Base-by-base conservation (phyloP, 495 filamentous ascomycete species). In the Aspergillus homomorphus region DNA sequence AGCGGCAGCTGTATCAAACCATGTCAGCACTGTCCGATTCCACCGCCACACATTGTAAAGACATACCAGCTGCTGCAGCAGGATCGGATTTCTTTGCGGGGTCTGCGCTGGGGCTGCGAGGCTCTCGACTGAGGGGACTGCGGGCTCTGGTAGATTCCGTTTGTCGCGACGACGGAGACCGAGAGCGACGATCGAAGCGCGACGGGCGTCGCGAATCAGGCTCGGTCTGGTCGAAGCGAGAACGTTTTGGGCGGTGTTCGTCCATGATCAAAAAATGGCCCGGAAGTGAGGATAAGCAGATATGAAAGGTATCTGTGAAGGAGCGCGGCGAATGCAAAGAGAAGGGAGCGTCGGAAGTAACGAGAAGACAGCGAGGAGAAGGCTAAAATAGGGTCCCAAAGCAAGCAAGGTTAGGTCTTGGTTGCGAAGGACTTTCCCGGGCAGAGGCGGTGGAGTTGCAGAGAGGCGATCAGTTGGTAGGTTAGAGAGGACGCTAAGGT, bases 201-300 rank as follows among this genome's bases (percentile, higher is more conserved):
- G 89, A 91, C 22, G 72, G 65, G 18, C 87, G 84, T 59, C 85
- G 84, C 28, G 84, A 84, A 62, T 92, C 89, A 6, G 89, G 85
- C 65, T 91, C 91, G 43, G 83, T 92, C 69, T 93, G 87, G 69
- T 96, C 92, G 70, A 96, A 96, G 64, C 92, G 90, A 49, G 92
- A 96, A 50, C 92, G 87, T 79, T 94, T 95, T 12, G 81, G 75
- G 54, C 88, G 87, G 68, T 85, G 82, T 63, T 90, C 88, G 45
- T 90, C 82, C 91, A 95, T 96, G 53, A 56, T 63, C 55, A 42
- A 30, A 18, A 46, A 45, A 50, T 20, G n/a, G 26, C 14, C 22
- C 24, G 26, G 50, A 19, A 45, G 28, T 51, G 38, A 43, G 49
- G 20, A 20, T 28, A 43, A 60, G 56, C 49, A 26, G 42, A 50